Conservation (phyloP, 2,329 filamentous ascomycete species). For the Sordariomycetes sp. region DNA sequence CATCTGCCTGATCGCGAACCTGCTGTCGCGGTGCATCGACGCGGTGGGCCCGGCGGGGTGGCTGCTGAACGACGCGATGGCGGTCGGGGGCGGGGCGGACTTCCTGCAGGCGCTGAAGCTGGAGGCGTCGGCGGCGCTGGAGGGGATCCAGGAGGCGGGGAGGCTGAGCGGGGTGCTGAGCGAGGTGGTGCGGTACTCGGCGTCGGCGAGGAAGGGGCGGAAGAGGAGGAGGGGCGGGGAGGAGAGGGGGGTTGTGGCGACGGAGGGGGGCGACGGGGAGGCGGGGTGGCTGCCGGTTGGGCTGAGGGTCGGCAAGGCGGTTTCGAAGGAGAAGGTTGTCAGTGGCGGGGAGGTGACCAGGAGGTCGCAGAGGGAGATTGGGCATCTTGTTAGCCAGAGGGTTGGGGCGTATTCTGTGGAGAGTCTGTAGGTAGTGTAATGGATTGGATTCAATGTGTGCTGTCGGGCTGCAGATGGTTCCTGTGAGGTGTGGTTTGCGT, state of each 20-base stretch:
- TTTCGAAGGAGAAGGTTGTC: conserved; percentile 48
- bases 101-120: conserved; percentile 55
- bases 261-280: not conserved
- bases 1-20: conserved; percentile 59
- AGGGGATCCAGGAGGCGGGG: conserved; percentile 59
- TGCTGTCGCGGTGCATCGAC: conserved; percentile 65
- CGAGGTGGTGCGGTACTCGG: conserved; percentile 54
- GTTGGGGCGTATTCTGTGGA: conserved; percentile 79
- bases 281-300: conserved; percentile 57
- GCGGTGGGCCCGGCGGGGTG: conserved; percentile 66
- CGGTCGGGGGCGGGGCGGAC: conserved; percentile 40
- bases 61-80: conserved; percentile 50
- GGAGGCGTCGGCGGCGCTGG: conserved; percentile 60
- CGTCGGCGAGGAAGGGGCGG: conserved; percentile 18
- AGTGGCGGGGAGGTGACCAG: conserved; percentile 59
- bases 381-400: conserved; percentile 66
- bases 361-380: conserved; percentile 63
- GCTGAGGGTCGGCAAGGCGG: conserved; percentile 45
- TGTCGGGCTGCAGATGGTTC: not conserved
- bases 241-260: not conserved
- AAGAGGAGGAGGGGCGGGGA: conserved; percentile 12
- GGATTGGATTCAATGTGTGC: not conserved
- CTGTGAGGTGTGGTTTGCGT: not conserved
- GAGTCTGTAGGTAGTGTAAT: conserved; percentile 36
- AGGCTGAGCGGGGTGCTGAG: conserved; percentile 53